Evolutionary conservation across 2,329 filamentous ascomycete genomes (phyloP).

Genomic region (Calycina marina): DNA sequence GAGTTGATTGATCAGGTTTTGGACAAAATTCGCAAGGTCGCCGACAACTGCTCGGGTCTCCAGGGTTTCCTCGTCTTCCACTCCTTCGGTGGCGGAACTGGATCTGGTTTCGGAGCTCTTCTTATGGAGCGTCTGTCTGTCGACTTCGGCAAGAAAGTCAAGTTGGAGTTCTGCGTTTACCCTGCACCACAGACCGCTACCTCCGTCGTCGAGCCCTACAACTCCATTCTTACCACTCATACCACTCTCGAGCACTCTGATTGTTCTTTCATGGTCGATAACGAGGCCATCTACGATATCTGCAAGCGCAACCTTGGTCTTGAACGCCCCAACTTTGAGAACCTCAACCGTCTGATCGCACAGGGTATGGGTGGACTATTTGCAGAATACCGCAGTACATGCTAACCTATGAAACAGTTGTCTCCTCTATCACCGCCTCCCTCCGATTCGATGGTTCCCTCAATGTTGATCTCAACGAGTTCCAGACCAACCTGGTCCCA

Average conservation of each 20-base stretch:
- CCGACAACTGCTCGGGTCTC: conserved; percentile 94
- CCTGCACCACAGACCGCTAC: conserved; percentile 94
- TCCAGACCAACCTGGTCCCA: conserved; percentile 98
- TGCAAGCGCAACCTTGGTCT: conserved; percentile 96
- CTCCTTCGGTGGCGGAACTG: conserved; percentile 97
- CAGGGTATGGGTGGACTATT: conserved; percentile 48
- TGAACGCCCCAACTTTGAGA: conserved; percentile 95
- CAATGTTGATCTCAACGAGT: conserved; percentile 99
- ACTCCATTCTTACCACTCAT: conserved; percentile 98
- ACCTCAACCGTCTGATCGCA: conserved; percentile 96
- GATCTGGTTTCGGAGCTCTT: conserved; percentile 94
- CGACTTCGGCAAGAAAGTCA: conserved; percentile 99
- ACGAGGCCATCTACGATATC: conserved; percentile 99
- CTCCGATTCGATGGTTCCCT: conserved; percentile 97
- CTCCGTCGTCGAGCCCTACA: conserved; percentile 98
- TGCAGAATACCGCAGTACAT: not conserved
- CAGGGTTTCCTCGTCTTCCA: conserved; percentile 99
- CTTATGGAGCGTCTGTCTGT: conserved; percentile 98
- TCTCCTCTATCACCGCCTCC: conserved; percentile 95
- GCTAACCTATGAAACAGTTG: conserved; percentile 42
- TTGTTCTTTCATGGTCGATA: conserved; percentile 99
- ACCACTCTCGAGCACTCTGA: conserved; percentile 98
- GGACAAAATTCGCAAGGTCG: conserved; percentile 94
- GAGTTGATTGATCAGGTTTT: conserved; percentile 97
- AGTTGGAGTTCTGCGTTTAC: conserved; percentile 99